Conservation (phyloP, 352 stramenopile genomes). For the Phytophthora foliorum region DNA sequence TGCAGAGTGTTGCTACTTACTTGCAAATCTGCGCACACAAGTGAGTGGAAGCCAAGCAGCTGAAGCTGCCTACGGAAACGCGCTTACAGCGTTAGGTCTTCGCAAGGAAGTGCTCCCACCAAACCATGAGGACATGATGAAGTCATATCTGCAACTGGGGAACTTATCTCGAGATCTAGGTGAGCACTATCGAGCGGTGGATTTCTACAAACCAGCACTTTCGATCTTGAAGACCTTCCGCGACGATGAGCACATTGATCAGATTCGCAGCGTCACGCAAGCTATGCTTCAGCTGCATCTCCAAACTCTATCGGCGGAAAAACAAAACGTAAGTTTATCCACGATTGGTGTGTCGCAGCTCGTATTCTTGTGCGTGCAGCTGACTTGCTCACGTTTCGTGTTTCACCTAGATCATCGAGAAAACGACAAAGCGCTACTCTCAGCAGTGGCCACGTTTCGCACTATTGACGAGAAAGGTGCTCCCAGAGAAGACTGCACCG, state of each 20-base stretch:
- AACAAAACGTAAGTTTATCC: conserved; percentile 38
- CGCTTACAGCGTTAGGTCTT: conserved; percentile 45
- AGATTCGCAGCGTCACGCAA: conserved; percentile 53
- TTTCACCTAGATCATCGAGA: conserved; percentile 49
- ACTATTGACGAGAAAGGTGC: conserved; percentile 13
- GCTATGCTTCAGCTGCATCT: conserved; percentile 55
- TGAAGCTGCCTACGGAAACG: conserved; percentile 57
- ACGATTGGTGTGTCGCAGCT: background rate
- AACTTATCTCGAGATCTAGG: conserved; percentile 46
- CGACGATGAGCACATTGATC: conserved; percentile 33
- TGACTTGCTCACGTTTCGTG: conserved; percentile 12
- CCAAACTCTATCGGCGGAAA: conserved; percentile 44
- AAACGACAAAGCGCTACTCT: conserved; percentile 45
- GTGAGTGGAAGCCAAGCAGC: conserved; percentile 21
- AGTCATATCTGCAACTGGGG: conserved; percentile 61
- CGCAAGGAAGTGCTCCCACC: conserved; percentile 42
- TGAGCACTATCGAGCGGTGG: conserved; percentile 64
- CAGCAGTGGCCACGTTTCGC: conserved; percentile 32
- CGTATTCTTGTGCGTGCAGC: background rate
- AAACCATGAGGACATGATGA: conserved; percentile 44
- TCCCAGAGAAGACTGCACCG: conserved; percentile 8
- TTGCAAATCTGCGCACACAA: conserved; percentile 38
- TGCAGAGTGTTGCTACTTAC: conserved; percentile 52
- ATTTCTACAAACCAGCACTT: conserved; percentile 58
- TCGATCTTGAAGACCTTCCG: conserved; percentile 37